phyloP scores from a whole-genome alignment of 2,329 filamentous ascomycete genomes.

The Neofusicoccum parvum region DNA sequence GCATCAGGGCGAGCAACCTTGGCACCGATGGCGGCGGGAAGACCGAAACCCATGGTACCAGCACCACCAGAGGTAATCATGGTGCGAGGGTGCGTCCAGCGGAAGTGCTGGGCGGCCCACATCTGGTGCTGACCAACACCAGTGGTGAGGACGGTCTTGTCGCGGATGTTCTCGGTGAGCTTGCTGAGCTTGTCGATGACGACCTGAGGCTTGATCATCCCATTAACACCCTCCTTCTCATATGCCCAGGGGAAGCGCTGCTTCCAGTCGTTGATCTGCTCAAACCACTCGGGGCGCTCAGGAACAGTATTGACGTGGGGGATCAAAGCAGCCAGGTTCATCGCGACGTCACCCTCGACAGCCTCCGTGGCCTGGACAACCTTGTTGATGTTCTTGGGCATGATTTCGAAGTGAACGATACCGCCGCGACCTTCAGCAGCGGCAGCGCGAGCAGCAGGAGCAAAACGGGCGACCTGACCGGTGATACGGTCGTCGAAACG shows the following conservation, averaged over 20 bases:
- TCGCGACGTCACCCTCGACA: slow-evolving; percentile 85
- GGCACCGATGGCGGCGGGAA: slow-evolving; percentile 92
- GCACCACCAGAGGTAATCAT: slow-evolving; percentile 97
- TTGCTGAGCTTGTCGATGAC: slow-evolving; percentile 89
- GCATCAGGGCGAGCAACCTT: slow-evolving; percentile 83
- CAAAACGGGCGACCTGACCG: slow-evolving; percentile 78
- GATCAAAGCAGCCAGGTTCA: slow-evolving; percentile 75
- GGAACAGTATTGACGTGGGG: slow-evolving; percentile 68
- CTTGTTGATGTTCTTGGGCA: slow-evolving; percentile 99
- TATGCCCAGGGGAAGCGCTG: slow-evolving; percentile 84
- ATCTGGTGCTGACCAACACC: slow-evolving; percentile 98
- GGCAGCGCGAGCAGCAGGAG: slow-evolving; percentile 81
- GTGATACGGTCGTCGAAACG: slow-evolving; percentile 98
- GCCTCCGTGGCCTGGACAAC: slow-evolving; percentile 95
- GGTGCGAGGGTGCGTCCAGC: slow-evolving; percentile 86
- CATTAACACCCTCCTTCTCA: slow-evolving; percentile 73
- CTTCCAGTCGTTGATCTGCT: slow-evolving; percentile 90
- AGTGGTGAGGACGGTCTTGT: slow-evolving; percentile 84
- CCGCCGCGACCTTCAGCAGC: slow-evolving; percentile 84
- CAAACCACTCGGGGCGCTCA: slow-evolving; percentile 83
- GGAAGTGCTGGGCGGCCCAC: slow-evolving; percentile 97
- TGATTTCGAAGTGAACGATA: slow-evolving; percentile 96
- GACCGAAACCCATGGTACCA: slow-evolving; percentile 93
- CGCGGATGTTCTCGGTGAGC: slow-evolving; percentile 76
- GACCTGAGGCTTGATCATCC: slow-evolving; percentile 90